Conservation (phyloP, 805 yeast genomes). For the Ogataea wickerhamii region DNA sequence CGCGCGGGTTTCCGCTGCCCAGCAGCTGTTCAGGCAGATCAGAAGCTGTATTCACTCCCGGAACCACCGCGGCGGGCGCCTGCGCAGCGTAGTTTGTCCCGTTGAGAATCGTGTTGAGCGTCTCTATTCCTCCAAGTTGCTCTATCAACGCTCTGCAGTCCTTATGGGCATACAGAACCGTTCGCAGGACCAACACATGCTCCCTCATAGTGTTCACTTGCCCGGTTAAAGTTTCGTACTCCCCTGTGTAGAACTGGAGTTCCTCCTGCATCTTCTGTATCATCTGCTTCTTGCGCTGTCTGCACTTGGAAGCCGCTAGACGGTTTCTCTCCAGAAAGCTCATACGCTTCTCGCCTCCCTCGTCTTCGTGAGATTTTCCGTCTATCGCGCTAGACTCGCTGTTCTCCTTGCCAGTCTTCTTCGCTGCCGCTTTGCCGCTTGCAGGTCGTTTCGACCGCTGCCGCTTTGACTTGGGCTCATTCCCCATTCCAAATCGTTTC, state of each 20-base stretch:
- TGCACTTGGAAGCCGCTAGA: slow-evolving; percentile 94
- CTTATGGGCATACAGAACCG: slow-evolving; percentile 47
- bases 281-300: slow-evolving; percentile 90
- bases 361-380: slow-evolving; percentile 32
- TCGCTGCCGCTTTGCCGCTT: slow-evolving; percentile 1
- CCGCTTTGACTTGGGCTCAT: slow-evolving; percentile 5
- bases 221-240: slow-evolving; percentile 60
- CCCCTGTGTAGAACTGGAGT: slow-evolving; percentile 61
- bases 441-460: slow-evolving; percentile 4
- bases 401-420: slow-evolving; percentile 4
- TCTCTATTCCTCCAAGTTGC: slow-evolving; percentile 45
- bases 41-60: background rate
- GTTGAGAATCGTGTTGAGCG: slow-evolving; percentile 38
- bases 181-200: slow-evolving; percentile 49
- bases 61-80: slow-evolving; percentile 3
- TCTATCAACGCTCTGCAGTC: slow-evolving; percentile 42
- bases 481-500: background rate
- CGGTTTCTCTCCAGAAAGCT: slow-evolving; percentile 87
- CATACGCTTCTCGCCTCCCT: slow-evolving; percentile 68
- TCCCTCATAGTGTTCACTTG: slow-evolving; percentile 59
- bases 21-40: slow-evolving; percentile 15
- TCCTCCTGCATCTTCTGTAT: slow-evolving; percentile 80
- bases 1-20: slow-evolving; percentile 14
- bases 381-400: slow-evolving; percentile 1
- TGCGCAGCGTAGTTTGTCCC: slow-evolving; percentile 6